Conservation (phyloP, 2,329 filamentous ascomycete species). For the Chrysoporthe austroafricana region DNA sequence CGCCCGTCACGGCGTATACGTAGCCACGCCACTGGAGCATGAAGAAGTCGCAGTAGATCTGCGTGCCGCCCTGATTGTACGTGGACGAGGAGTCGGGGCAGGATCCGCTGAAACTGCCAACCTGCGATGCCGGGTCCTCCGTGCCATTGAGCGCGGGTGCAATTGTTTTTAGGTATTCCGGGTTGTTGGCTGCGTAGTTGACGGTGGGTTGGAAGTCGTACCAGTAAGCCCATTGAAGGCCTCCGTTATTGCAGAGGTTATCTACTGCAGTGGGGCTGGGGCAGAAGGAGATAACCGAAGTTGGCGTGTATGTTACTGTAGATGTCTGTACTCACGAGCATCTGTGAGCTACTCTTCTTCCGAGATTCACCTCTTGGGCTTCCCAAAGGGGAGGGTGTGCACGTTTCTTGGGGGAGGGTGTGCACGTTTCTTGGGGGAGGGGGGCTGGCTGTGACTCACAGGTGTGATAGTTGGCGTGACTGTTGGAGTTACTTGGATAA, state of each 20-base stretch:
- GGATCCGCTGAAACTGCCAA: neutral
- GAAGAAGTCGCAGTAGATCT: neutral
- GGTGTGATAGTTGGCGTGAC: constrained; percentile 8
- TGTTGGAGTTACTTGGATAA: neutral
- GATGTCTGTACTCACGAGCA: neutral
- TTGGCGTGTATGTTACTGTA: constrained; percentile 5
- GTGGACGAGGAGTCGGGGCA: neutral
- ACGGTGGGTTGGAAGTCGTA: neutral
- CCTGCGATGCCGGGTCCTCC: neutral
- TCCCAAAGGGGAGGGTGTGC: neutral
- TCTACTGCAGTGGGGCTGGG: neutral
- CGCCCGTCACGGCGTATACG: neutral
- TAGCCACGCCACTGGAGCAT: neutral
- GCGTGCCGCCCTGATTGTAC: neutral
- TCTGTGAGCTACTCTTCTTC: neutral
- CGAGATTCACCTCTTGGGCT: neutral
- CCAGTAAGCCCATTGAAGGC: constrained; percentile 9
- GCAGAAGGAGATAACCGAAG: neutral
- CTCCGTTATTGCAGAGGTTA: constrained; percentile 3
- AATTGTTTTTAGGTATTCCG: constrained; percentile 1
- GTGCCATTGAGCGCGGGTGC: neutral
- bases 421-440: too few species aligned
- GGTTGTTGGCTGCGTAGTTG: constrained; percentile 10
- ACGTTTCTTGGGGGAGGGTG: too few species aligned
- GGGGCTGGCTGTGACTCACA: neutral